Conservation (phyloP, 164 flowering plant genomes). For the Annona cherimola region DNA sequence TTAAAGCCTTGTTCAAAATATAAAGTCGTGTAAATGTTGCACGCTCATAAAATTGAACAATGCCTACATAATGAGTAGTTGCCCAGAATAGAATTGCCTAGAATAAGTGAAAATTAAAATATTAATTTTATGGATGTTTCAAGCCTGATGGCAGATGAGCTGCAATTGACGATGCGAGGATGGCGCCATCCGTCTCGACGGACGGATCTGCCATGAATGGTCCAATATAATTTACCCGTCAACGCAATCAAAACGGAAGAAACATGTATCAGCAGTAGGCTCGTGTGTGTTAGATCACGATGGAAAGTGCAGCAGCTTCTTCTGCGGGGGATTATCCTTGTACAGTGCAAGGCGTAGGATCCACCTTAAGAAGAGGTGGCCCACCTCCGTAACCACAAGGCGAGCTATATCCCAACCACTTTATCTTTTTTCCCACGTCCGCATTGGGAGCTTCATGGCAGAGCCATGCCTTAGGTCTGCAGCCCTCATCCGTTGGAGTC, state of each 20-base stretch:
- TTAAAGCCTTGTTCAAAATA: no score
- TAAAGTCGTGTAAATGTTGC: no score
- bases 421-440: neutral
- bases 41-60: no score
- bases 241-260: neutral
- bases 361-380: neutral
- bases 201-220: neutral
- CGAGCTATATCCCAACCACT: neutral
- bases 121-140: neutral
- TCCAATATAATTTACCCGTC: neutral
- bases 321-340: neutral
- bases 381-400: neutral
- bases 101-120: no score
- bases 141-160: neutral
- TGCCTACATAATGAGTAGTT: no score
- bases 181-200: neutral
- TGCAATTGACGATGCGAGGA: neutral
- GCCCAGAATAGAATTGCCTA: no score
- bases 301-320: slow-evolving; percentile 1
- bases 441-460: neutral
- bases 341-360: neutral
- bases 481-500: neutral
- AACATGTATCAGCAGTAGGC: neutral
- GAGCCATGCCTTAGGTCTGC: neutral
- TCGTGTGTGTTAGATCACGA: neutral